Percentiles rank a stretch among this genome's conserved stretches.
Evolutionary conservation across 2,329 filamentous ascomycete genomes (phyloP).

Genomic region (Paracorniculantispora psalliotae): DNA sequence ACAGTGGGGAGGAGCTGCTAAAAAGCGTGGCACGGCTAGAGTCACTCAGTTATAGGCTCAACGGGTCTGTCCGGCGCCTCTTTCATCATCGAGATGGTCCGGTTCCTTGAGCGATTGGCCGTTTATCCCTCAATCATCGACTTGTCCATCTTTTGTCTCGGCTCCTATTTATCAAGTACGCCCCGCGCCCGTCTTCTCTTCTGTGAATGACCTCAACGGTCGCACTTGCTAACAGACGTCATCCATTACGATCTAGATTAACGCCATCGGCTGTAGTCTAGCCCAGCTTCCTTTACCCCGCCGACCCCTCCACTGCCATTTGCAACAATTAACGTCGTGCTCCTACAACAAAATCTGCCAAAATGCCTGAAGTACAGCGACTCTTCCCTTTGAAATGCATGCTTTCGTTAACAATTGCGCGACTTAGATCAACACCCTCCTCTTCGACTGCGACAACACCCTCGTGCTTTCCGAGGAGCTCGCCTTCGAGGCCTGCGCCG

Average conservation of each 20-base stretch:
- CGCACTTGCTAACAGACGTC: neutral
- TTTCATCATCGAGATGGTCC: slow-evolving; percentile 10
- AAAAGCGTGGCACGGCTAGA: neutral
- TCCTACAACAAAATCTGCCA: neutral
- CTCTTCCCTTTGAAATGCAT: neutral
- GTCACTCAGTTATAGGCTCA: neutral
- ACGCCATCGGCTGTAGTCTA: neutral
- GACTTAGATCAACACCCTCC: slow-evolving; percentile 57
- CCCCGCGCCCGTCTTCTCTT: neutral
- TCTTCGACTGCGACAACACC: slow-evolving; percentile 85
- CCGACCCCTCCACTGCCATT: neutral
- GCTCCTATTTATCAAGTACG: neutral
- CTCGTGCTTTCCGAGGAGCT: slow-evolving; percentile 87
- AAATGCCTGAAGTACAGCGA: slow-evolving; percentile 13
- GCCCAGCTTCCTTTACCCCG: slow-evolving; percentile 6
- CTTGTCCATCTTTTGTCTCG: neutral
- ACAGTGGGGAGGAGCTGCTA: neutral
- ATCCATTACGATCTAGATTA: neutral
- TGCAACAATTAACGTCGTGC: neutral
- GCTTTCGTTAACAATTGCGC: neutral
- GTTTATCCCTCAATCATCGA: neutral
- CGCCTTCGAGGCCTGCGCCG: slow-evolving; percentile 86
- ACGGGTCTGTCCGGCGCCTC: slow-evolving; percentile 8
- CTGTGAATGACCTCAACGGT: neutral
- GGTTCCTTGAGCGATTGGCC: neutral